phyloP scores from a whole-genome alignment of 1,284 basidiomycete species.

The Moesziomyces parantarcticus region DNA sequence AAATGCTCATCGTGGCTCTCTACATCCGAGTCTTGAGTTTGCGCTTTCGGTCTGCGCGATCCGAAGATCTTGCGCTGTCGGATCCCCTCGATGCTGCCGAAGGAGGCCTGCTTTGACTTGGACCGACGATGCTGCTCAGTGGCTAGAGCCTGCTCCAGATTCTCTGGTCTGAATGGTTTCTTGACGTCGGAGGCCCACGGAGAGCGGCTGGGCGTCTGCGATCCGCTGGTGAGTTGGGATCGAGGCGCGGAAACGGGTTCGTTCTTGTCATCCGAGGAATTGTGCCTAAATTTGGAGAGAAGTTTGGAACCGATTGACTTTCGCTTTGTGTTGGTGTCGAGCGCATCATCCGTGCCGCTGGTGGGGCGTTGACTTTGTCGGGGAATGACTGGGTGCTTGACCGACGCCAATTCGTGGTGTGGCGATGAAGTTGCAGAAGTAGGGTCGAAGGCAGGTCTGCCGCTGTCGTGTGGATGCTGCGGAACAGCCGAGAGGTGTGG shows the following conservation, averaged over 20 bases:
- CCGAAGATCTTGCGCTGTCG: slow-evolving; percentile 17
- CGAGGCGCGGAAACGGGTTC: not conserved
- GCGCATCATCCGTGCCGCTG: not conserved
- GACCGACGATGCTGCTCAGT: slow-evolving; percentile 18
- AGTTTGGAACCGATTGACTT: slow-evolving; percentile 45
- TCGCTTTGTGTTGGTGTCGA: slow-evolving; percentile 5
- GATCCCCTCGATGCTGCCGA: slow-evolving; percentile 16
- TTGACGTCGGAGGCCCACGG: not conserved
- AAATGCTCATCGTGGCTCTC: slow-evolving; percentile 9
- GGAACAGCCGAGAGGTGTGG: slow-evolving; percentile 16
- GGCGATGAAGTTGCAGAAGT: not conserved
- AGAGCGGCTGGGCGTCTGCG: slow-evolving; percentile 8
- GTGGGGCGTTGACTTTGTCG: not conserved
- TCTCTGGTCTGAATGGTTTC: slow-evolving; percentile 1
- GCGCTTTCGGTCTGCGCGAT: slow-evolving; percentile 4
- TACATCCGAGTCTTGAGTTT: slow-evolving; percentile 8
- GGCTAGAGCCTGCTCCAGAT: slow-evolving; percentile 19
- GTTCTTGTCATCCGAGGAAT: slow-evolving; percentile 8
- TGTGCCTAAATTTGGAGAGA: slow-evolving; percentile 29
- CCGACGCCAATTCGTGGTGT: slow-evolving; percentile 7
- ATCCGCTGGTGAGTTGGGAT: slow-evolving; percentile 18
- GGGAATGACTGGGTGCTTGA: slow-evolving; percentile 9
- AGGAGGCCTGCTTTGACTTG: slow-evolving; percentile 16
- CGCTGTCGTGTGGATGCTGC: slow-evolving; percentile 22
- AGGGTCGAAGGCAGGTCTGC: not conserved